Percentiles rank a stretch among this genome's conserved stretches.
Evolutionary conservation across 2,329 filamentous ascomycete genomes (phyloP).

Genomic region (Hymenoscyphus fructigenus): DNA sequence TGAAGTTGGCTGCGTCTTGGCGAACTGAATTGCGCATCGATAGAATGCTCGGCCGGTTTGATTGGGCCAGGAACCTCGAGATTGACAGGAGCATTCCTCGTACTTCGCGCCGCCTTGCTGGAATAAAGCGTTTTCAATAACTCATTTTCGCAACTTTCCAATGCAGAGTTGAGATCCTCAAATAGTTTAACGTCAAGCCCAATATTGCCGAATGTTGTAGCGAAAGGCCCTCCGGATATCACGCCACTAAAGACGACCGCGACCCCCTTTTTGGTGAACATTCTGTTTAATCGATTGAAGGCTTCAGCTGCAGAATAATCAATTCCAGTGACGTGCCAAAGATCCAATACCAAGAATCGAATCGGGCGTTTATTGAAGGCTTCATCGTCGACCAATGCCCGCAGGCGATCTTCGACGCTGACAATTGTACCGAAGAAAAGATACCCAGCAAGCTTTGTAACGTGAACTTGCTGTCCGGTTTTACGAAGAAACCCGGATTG

Average conservation of each 20-base stretch:
- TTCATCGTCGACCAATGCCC: constrained; percentile 78
- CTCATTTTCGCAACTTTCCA: constrained; percentile 95
- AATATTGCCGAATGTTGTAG: constrained; percentile 76
- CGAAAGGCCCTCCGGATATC: constrained; percentile 71
- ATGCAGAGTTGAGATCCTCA: constrained; percentile 84
- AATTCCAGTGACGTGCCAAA: constrained; percentile 85
- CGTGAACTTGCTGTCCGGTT: constrained; percentile 82
- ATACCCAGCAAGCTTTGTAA: constrained; percentile 90
- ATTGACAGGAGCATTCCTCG: constrained; percentile 41
- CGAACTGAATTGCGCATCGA: constrained; percentile 66
- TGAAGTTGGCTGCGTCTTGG: constrained; percentile 77
- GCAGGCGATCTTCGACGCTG: constrained; percentile 85
- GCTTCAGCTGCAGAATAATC: constrained; percentile 97
- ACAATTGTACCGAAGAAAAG: constrained; percentile 99
- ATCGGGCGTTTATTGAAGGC: constrained; percentile 77
- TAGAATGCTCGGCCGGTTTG: constrained; percentile 37
- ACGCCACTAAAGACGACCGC: constrained; percentile 82
- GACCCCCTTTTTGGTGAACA: constrained; percentile 75
- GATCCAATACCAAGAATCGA: constrained; percentile 84
- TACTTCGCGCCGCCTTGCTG: constrained; percentile 59
- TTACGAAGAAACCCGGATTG: constrained; percentile 84
- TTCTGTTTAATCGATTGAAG: constrained; percentile 86
- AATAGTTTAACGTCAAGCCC: constrained; percentile 82
- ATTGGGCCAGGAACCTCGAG: constrained; percentile 28
- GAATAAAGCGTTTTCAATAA: constrained; percentile 78